A percentile compares a stretch with the other conserved stretches of the same genome.
phyloP scores from a whole-genome alignment of 768 basidiomycete species.

The Albatrellus ellisii region DNA sequence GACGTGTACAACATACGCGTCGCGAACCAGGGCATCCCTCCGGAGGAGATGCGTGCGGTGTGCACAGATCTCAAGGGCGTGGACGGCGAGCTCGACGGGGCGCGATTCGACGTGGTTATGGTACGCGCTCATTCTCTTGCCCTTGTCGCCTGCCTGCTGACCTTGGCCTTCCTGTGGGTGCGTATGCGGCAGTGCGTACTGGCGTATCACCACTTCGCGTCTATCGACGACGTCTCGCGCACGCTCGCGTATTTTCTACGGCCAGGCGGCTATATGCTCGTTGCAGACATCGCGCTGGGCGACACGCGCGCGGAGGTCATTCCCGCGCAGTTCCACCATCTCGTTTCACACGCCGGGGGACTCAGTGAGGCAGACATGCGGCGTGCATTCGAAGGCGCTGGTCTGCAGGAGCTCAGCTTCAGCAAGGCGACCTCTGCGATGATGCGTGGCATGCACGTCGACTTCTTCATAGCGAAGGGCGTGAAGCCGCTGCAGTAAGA shows the following conservation, averaged over 20 bases:
- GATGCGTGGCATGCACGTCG: constrained; percentile 21
- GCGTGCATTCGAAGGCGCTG: constrained; percentile 38
- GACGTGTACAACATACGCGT: constrained; percentile 49
- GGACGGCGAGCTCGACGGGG: constrained; percentile 35
- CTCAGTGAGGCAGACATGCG: constrained; percentile 37
- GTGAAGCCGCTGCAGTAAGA: constrained; percentile 19
- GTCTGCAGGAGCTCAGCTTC: constrained; percentile 32
- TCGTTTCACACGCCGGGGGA: constrained; percentile 42
- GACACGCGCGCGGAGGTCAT: constrained; percentile 20
- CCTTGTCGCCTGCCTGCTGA: background rate
- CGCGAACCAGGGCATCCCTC: constrained; percentile 42
- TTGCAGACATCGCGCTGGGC: constrained; percentile 36
- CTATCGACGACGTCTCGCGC: constrained; percentile 36
- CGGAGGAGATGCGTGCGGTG: constrained; percentile 55
- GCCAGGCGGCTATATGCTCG: constrained; percentile 44
- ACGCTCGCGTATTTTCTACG: constrained; percentile 45
- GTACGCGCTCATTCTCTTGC: constrained; percentile 27
- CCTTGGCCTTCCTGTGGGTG: background rate
- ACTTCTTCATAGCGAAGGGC: constrained; percentile 48
- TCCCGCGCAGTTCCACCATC: constrained; percentile 21
- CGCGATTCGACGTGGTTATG: constrained; percentile 55
- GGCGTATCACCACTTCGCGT: constrained; percentile 49
- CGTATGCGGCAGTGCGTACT: constrained; percentile 34
- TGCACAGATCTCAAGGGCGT: constrained; percentile 35
- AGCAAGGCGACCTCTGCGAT: constrained; percentile 21